These are phyloP conservation scores for Dentipellis fragilis DNA, from an alignment of 768 basidiomycete genomes.

Conservation along the genomic window DNA sequence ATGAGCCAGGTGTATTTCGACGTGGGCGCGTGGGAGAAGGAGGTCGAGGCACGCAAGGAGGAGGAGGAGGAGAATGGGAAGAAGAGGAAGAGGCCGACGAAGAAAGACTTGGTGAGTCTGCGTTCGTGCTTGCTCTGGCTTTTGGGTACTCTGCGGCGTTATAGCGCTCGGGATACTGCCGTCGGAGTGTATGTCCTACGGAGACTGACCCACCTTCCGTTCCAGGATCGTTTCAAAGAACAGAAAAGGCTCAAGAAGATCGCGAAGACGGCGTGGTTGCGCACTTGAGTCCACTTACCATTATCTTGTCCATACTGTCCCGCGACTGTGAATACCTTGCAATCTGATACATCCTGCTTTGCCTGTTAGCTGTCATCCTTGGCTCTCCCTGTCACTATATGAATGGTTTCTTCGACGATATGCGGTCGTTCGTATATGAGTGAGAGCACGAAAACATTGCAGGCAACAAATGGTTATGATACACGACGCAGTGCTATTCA, in stretches of 20 bases:
- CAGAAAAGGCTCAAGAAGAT: conserved; percentile 77
- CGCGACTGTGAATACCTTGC: background rate
- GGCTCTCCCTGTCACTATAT: background rate
- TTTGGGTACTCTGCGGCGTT: background rate
- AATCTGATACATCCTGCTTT: background rate
- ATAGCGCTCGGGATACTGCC: no score
- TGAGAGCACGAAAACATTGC: background rate
- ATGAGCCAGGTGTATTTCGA: conserved; percentile 90
- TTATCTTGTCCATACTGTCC: background rate
- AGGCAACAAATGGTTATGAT: background rate
- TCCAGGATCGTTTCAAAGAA: conserved; percentile 77
- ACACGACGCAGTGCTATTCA: no score
- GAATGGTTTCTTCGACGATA: background rate
- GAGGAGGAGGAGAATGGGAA: conserved; percentile 46
- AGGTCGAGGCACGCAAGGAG: conserved; percentile 41
- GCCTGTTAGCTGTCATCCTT: background rate
- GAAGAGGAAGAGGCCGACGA: conserved; percentile 70
- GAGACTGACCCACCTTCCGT: conserved; percentile 5
- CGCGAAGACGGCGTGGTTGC: conserved; percentile 81
- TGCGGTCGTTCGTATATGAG: no score
- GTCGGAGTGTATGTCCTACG: conserved; percentile 2
- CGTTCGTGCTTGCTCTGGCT: conserved; percentile 10
- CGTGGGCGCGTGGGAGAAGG: conserved; percentile 66
- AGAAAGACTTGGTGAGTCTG: conserved; percentile 69
- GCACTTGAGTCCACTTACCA: conserved; percentile 34